A percentile compares a stretch with the other conserved stretches of the same genome.
phyloP scores from a whole-genome alignment of 2,329 filamentous ascomycete genomes.

The Coniochaeta prunicola region DNA sequence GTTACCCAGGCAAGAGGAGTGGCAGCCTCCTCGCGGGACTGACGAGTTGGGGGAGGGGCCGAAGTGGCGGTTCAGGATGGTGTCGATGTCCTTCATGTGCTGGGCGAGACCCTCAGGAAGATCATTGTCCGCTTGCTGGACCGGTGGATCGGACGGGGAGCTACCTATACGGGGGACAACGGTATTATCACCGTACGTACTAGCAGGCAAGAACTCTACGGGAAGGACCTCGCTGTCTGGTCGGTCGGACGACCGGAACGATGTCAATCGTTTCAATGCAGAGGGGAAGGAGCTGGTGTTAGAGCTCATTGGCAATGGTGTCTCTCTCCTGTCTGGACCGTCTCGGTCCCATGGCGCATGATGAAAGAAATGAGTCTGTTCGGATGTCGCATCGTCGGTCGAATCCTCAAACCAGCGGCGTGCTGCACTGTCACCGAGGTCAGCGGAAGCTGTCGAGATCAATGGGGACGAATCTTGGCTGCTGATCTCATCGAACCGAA shows the following conservation, averaged over 20 bases:
- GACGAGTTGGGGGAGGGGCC: neutral
- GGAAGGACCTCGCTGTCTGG: neutral
- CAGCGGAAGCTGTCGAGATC: neutral
- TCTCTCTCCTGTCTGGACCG: neutral
- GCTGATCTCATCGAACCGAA: neutral
- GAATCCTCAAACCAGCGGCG: neutral
- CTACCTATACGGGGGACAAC: neutral
- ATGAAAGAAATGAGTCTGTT: neutral
- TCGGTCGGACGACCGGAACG: neutral
- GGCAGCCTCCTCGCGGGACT: neutral
- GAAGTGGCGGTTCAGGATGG: neutral
- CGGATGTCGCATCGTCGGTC: neutral
- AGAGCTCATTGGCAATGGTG: neutral
- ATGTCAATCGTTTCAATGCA: too few species aligned
- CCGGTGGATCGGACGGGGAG: neutral
- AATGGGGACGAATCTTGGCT: neutral
- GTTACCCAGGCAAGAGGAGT: neutral
- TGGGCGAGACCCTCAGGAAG: neutral
- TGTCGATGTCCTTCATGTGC: neutral
- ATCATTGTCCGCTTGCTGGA: neutral
- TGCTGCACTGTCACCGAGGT: neutral
- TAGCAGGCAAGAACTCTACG: neutral
- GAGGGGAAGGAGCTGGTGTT: neutral
- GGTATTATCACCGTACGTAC: neutral
- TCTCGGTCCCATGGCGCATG: neutral